Evolutionary conservation across 2,329 filamentous ascomycete species (phyloP), one percentile per base, ranked within the genome.

Genomic region (Epichloe elymi): DNA sequence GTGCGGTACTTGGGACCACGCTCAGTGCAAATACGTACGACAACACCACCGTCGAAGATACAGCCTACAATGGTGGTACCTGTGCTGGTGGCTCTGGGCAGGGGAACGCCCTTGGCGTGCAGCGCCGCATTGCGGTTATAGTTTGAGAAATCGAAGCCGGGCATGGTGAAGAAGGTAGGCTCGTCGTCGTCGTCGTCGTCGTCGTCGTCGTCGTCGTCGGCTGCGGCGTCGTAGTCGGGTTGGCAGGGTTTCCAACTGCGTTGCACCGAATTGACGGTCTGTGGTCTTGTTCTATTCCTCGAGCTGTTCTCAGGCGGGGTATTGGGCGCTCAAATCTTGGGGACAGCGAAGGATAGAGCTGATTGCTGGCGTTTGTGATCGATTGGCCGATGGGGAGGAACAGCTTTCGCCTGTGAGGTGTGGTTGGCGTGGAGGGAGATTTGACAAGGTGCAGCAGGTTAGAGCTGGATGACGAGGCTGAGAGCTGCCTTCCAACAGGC

Each of bases 141-240:
- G 79, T 98, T 98, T 70, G 89, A 94, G 79, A 98, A 98, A 75
- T 97, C 90, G 79, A 96, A 95, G 74, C 90, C 90, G 63, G 87
- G 84, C 93, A 98, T 98, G 63, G 65, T 83, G 72, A 46, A 26
- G 36, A 40, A 23, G 39, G 46, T 17, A 46, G 30, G 41, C 7
- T 45, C 23, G 44, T 50, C 48, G 49, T 58, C 47, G 50, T 23
- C 38, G 46, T 26, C 12, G 20, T 20, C 3, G 20, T 23, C 20
- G 45, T 12, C 14, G 37, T n/a, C 46, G 48, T n/a, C n/a, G n/a
- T n/a, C n/a, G n/a, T n/a, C n/a, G n/a, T n/a, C n/a, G n/a, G n/a
- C n/a, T n/a, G n/a, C n/a, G n/a, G n/a, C n/a, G n/a, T n/a, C n/a
- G n/a, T n/a, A n/a, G n/a, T 40, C n/a, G 14, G 48, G 33, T 30